These are phyloP conservation scores for Neobulgaria alba DNA, from an alignment of 2,329 filamentous ascomycete genomes.

Conservation along the genomic window DNA sequence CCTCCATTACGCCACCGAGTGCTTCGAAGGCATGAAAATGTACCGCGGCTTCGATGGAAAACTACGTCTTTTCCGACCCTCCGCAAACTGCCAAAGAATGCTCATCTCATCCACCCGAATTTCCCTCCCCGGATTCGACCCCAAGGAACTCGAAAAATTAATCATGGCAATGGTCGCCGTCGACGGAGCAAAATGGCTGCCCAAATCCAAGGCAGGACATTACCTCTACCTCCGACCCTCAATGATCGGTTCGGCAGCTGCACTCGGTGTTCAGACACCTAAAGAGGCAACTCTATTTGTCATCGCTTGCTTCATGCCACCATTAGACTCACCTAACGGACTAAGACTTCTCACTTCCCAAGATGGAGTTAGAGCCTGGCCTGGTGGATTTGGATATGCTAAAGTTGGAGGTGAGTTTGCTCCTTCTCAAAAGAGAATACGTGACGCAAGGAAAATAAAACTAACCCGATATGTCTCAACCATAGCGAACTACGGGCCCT, in stretches of 20 bases:
- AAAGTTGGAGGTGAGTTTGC: slow-evolving; percentile 55
- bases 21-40: slow-evolving; percentile 80
- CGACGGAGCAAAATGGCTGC: slow-evolving; percentile 74
- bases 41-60: slow-evolving; percentile 66
- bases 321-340: slow-evolving; percentile 44
- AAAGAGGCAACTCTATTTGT: slow-evolving; percentile 84
- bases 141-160: slow-evolving; percentile 63
- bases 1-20: slow-evolving; percentile 84
- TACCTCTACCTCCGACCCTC: slow-evolving; percentile 77
- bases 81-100: slow-evolving; percentile 42
- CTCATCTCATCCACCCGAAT: slow-evolving; percentile 55
- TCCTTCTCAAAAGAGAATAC: too few species aligned
- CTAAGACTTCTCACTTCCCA: slow-evolving; percentile 71
- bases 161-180: slow-evolving; percentile 62
- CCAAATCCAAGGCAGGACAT: slow-evolving; percentile 53
- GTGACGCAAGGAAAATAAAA: too few species aligned
- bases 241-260: slow-evolving; percentile 72
- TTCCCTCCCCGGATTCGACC: slow-evolving; percentile 65
- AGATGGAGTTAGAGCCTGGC: slow-evolving; percentile 84
- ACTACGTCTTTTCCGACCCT: slow-evolving; percentile 54
- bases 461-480: not conserved
- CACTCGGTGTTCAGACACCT: slow-evolving; percentile 73
- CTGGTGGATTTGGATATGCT: slow-evolving; percentile 83
- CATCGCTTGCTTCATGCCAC: slow-evolving; percentile 57
- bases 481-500: slow-evolving; percentile 81